Base-by-base conservation (phyloP, 2,329 filamentous ascomycete genomes). In the Akanthomyces dipterigenus region DNA sequence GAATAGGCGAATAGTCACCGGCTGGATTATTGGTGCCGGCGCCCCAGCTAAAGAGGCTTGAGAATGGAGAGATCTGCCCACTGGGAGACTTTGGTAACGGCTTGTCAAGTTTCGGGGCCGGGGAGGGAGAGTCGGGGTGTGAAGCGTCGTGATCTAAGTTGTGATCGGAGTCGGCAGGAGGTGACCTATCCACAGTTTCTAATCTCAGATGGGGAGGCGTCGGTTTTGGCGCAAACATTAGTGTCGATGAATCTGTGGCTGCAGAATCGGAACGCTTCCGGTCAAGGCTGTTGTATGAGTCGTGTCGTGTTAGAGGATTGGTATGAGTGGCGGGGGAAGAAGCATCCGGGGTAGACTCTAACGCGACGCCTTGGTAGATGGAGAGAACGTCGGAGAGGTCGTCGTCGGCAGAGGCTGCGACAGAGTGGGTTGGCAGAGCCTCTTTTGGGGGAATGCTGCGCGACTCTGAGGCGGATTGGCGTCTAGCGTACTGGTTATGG, bases 81-180 rank as follows among this genome's bases (percentile, higher is more conserved):
- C 73, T 72, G 2, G 83, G 82, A 7, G 82, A 85, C 64, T 77
- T 83, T 12, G 82, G 82, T 5, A 83, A 69, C 28, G 80, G 80
- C 65, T 83, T 84, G 71, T 83, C 80, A 46, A 80, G 76, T 65
- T 80, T 75, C 9, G 76, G 76, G 31, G 70, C 69, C 55, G 66
- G 60, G 46, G 65, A 65, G 40, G 68, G 63, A 26, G 65, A 67
- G 14, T 66, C 64, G 20, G 72, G 70, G 43, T 67, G 66, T 6
- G 72, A 54, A 34, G 26, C 11, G 40, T 63, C 62, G 31, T 63
- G 64, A 56, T 67, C 65, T 48, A 66, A 65, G 50, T 71, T 67
- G 63, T 68, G 67, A 62, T 67, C 66, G 34, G 65, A 61, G 43
- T 68, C 62, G 55, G 7, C 20, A 22, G 57, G 16, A 45, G 57